phyloP scores from a whole-genome alignment of 139 green algal genomes.

The Closterium sp. region DNA sequence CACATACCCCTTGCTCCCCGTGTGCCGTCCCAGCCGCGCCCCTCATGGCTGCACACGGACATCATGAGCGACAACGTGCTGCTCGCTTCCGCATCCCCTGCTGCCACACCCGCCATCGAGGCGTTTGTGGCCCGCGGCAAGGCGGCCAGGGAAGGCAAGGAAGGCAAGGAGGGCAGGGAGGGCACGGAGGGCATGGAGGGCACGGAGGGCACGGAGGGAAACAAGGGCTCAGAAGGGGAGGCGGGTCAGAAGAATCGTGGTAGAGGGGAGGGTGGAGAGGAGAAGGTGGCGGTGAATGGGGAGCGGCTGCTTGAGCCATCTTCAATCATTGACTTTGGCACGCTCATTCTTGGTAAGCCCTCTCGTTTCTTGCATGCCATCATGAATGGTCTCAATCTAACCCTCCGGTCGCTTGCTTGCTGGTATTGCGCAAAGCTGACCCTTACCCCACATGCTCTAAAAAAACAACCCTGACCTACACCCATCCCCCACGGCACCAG shows the following conservation, averaged over 20 bases:
- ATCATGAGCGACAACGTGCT: constrained; percentile 24
- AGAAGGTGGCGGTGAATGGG: neutral
- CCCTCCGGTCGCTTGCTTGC: too few species aligned
- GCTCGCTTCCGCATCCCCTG: neutral
- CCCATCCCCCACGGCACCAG: neutral
- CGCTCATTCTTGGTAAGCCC: neutral
- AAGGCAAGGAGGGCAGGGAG: too few species aligned
- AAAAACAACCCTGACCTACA: neutral
- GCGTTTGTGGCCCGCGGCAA: neutral
- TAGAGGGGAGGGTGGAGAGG: neutral
- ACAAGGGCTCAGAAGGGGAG: too few species aligned
- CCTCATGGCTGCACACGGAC: constrained; percentile 26
- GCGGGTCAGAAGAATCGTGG: neutral
- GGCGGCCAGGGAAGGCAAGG: too few species aligned
- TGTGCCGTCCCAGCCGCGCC: neutral
- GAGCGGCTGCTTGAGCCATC: neutral
- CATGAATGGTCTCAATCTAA: too few species aligned
- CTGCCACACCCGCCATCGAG: neutral
- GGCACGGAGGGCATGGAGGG: too few species aligned
- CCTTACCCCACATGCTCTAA: neutral
- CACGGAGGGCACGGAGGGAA: neutral
- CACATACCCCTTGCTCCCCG: too few species aligned
- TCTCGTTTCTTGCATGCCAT: neutral
- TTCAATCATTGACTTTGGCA: neutral
- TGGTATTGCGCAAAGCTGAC: neutral